These are phyloP conservation scores for Pseudogymnoascus sp. DNA, from an alignment of 2,329 filamentous ascomycete species.

Conservation along the genomic window DNA sequence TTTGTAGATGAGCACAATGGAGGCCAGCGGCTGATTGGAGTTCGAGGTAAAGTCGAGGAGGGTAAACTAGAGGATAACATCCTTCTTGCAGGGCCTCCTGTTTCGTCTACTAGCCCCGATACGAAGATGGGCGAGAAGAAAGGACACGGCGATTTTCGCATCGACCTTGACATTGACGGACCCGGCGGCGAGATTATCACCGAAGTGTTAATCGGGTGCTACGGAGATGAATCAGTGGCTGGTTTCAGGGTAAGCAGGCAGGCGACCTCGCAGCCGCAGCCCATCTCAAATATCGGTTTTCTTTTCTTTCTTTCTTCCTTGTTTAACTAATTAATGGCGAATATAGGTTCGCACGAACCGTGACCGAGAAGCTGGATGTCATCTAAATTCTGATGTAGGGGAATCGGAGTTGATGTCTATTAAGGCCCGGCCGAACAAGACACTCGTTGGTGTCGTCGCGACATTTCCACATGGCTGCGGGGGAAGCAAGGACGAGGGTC, in stretches of 20 bases:
- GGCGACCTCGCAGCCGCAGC: too few relatives aligned
- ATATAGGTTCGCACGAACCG: slow-evolving; percentile 13
- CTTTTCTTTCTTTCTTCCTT: too few relatives aligned
- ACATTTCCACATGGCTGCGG: background rate
- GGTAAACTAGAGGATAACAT: too few relatives aligned
- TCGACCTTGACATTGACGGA: slow-evolving; percentile 13
- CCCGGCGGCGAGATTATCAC: slow-evolving; percentile 11
- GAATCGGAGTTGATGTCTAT: slow-evolving; percentile 8
- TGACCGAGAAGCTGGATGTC: background rate
- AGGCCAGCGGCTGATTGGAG: too few relatives aligned
- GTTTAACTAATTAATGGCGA: too few relatives aligned
- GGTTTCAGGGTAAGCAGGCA: background rate
- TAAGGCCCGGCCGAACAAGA: background rate
- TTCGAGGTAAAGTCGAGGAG: too few relatives aligned
- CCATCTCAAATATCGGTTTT: too few relatives aligned
- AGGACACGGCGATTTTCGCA: background rate
- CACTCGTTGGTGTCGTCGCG: slow-evolving; percentile 10
- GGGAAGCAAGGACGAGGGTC: background rate
- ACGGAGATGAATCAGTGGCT: background rate
- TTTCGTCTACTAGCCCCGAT: background rate
- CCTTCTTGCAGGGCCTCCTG: too few relatives aligned
- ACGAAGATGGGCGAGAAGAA: background rate
- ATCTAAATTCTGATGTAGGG: too few relatives aligned
- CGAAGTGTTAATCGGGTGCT: background rate
- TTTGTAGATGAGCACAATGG: too few relatives aligned